Evolutionary conservation across 2,329 filamentous ascomycete genomes (phyloP), one percentile per base, ranked within the genome.

Genomic region (Pezicula neosporulosa): DNA sequence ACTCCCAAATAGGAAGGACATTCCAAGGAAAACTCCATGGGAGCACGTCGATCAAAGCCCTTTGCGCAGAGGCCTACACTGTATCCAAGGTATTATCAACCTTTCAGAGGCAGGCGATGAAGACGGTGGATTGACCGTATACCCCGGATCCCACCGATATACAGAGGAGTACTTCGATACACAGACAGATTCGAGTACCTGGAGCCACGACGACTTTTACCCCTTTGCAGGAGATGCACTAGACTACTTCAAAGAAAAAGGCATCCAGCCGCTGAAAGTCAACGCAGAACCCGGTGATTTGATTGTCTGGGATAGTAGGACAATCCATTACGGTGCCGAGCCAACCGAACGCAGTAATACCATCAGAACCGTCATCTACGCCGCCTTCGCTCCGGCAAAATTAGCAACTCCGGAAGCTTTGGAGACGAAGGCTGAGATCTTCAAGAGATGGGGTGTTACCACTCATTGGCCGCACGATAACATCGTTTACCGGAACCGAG

Each of bases 261-360:
- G 66, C n/a, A 50, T 61, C 21, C 47, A 63, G 46, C 66, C 63
- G 51, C 49, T 60, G 33, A 72, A 71, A 53, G 58, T 71, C 4
- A 62, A 60, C 50, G 65, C 64, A 6, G 68, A 70, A 9, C 60
- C 63, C 0, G 69, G 69, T 2, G 69, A 71, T 48, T 55, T 72
- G 19, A 62, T 70, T 44, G 47, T 71, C 0, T 73, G 71, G 70
- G 70, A 73, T 53, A 64, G 60, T 30, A 63, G 68, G 3, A 66
- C 63, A 3, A 60, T 68, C 5, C 70, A 72, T 50, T 73, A 68
- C 43, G 69, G 69, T 15, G 49, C 63, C 3, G 64, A 66, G 24
- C 67, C 68, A 0, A 63, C 46, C 1, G 54, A 59, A 35, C 38
- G 52, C 33, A 62, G 62, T 7, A 53, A 47, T 1, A 48, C 53